These are phyloP conservation scores for Rhamnella rubrinervis DNA, from an alignment of 331 rosid species.

Conservation along the genomic window DNA sequence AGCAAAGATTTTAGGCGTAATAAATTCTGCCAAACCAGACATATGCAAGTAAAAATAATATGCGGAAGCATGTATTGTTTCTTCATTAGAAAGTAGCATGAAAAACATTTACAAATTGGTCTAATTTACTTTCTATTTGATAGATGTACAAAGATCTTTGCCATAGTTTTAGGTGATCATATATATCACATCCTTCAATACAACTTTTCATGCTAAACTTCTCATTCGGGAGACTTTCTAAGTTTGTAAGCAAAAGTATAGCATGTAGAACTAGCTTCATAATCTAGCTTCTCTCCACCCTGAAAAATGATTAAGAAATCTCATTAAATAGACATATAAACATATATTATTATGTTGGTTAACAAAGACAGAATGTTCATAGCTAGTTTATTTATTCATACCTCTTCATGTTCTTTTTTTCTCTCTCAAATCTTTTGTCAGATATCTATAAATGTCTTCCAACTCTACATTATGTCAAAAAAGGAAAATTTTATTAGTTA, in stretches of 20 bases:
- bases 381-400: not conserved
- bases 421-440: no score
- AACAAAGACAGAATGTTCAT: not conserved
- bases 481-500: no score
- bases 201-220: not conserved
- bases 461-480: no score
- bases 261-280: conserved; percentile 47
- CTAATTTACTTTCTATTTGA: not conserved
- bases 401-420: no score
- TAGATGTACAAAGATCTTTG: not conserved
- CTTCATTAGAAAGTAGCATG: not conserved
- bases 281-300: conserved; percentile 96
- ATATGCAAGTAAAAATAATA: no score
- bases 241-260: not conserved
- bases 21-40: no score
- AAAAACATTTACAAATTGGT: not conserved
- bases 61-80: no score
- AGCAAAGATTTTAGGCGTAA: no score
- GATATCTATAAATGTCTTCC: no score
- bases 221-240: not conserved
- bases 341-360: not conserved
- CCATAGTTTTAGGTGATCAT: no score
- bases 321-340: conserved; percentile 8
- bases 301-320: conserved; percentile 35
- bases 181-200: not conserved